Conservation (phyloP, 306 rosid genomes). For the Alnus rubra region DNA sequence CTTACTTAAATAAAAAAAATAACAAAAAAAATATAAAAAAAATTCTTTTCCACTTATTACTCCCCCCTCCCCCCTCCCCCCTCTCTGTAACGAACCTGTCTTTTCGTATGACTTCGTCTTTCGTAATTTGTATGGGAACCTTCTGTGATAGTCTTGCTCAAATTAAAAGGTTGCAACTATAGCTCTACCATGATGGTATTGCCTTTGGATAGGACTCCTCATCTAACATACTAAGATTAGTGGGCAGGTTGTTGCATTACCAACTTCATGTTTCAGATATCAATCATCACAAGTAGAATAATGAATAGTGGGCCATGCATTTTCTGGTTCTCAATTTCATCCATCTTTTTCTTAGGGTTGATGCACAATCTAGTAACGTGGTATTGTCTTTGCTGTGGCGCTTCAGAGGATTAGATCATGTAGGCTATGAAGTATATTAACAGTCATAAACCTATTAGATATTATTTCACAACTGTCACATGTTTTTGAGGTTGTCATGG, state of each 20-base stretch:
- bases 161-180: background rate
- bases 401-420: background rate
- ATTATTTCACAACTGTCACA: background rate
- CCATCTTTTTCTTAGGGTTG: background rate
- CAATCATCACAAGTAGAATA: background rate
- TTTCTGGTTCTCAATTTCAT: background rate
- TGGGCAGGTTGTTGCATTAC: constrained; percentile 1
- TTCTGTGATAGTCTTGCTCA: background rate
- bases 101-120: background rate
- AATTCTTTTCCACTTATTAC: background rate
- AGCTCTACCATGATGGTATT: background rate
- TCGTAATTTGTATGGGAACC: background rate
- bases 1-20: too few relatives aligned
- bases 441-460: background rate
- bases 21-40: too few relatives aligned
- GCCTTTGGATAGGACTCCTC: background rate
- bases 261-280: background rate
- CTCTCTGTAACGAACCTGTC: background rate
- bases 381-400: background rate
- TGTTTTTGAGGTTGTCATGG: background rate
- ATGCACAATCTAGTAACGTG: background rate
- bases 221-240: background rate
- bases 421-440: background rate
- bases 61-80: background rate
- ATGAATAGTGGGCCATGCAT: background rate